These are phyloP conservation scores for Ochetophila trinervis DNA, from an alignment of 306 rosid species.

Conservation along the genomic window DNA sequence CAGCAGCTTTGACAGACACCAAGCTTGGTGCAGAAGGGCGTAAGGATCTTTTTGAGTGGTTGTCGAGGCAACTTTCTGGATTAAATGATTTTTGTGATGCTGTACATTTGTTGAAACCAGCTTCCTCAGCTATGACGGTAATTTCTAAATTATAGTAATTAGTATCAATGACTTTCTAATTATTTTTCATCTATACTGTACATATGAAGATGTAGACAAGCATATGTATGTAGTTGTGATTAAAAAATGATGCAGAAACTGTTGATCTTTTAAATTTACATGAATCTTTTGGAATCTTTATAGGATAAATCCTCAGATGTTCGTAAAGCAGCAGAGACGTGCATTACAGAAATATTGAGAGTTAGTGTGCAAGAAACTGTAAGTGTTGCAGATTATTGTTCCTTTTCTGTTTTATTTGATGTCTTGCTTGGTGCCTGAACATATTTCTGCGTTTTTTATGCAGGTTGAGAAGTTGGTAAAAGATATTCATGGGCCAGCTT, in stretches of 20 bases:
- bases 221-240: background rate
- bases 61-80: conserved; percentile 82
- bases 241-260: background rate
- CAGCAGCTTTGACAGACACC: conserved; percentile 66
- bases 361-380: conserved; percentile 80
- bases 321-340: conserved; percentile 94
- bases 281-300: conserved; percentile 23
- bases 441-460: conserved; percentile 20
- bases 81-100: conserved; percentile 75
- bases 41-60: conserved; percentile 96
- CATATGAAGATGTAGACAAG: background rate
- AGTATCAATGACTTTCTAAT: no score
- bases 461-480: conserved; percentile 74
- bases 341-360: conserved; percentile 80
- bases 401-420: conserved; percentile 20
- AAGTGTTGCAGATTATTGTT: conserved; percentile 24
- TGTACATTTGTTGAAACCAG: conserved; percentile 81
- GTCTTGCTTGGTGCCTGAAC: conserved; percentile 10
- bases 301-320: conserved; percentile 99
- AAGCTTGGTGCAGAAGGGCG: conserved; percentile 99
- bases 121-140: conserved; percentile 90
- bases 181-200: no score
- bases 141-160: no score
- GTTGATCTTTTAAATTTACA: conserved; percentile 14
- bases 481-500: conserved; percentile 86